Evolutionary conservation across 108 stramenopile species (phyloP).

Genomic region (Cyclotella baltica): DNA sequence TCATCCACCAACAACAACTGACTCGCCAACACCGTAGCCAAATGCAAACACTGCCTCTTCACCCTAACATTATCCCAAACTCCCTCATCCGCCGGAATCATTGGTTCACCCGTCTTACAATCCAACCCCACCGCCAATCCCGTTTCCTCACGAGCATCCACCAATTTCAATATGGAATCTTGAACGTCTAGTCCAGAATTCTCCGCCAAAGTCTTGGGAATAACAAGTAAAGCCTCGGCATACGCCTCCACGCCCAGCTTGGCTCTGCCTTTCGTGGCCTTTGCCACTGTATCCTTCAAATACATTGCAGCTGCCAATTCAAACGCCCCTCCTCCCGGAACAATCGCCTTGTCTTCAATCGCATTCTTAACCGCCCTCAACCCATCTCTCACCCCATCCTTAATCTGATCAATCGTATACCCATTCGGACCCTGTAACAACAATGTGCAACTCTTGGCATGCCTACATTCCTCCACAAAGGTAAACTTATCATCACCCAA

Average conservation of each 20-base stretch:
- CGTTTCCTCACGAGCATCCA: conserved; percentile 84
- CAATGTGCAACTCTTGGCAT: conserved; percentile 94
- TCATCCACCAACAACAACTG: conserved; percentile 99
- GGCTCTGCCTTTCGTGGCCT: conserved; percentile 86
- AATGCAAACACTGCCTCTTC: conserved; percentile 94
- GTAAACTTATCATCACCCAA: conserved; percentile 99
- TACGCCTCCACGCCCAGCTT: conserved; percentile 98
- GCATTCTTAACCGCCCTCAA: conserved; percentile 97
- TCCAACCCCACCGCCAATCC: conserved; percentile 93
- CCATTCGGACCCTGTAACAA: conserved; percentile 97
- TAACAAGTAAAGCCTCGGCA: conserved; percentile 95
- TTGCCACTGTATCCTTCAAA: conserved; percentile 66
- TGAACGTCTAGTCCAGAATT: conserved; percentile 98
- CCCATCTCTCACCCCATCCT: conserved; percentile 99
- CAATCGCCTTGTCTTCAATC: conserved; percentile 92
- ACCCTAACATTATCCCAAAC: conserved; percentile 98
- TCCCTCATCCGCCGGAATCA: conserved; percentile 93
- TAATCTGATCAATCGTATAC: conserved; percentile 97
- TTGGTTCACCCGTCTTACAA: conserved; percentile 92
- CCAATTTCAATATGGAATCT: conserved; percentile 87
- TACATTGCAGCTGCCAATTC: conserved; percentile 91
- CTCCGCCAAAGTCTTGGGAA: conserved; percentile 98
- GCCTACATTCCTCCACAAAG: conserved; percentile 96
- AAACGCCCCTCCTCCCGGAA: conserved; percentile 98
- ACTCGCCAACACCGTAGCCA: conserved; percentile 95